Conservation (phyloP, 345 rosid genomes). For the Turritis glabra region DNA sequence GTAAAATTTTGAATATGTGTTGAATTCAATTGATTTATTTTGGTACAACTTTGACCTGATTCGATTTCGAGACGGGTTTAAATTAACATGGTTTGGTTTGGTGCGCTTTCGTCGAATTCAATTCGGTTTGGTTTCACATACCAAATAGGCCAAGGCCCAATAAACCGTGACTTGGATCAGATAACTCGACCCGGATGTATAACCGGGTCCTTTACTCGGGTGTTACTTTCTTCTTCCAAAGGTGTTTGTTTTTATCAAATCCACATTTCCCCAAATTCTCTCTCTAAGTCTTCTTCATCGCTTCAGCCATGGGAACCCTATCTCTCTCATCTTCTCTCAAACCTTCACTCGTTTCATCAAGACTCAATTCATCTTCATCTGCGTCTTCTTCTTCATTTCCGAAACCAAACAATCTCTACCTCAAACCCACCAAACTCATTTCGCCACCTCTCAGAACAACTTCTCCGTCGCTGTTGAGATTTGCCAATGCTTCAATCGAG, state of each 20-base stretch:
- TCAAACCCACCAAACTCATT: slow-evolving; percentile 36
- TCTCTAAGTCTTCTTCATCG: not conserved
- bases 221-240: slow-evolving; percentile 24
- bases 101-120: not conserved
- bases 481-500: slow-evolving; percentile 41
- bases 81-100: not conserved
- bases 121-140: not conserved
- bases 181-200: slow-evolving; percentile 26
- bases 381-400: slow-evolving; percentile 25
- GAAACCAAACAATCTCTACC: slow-evolving; percentile 33
- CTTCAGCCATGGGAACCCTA: slow-evolving; percentile 51
- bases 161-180: too few relatives aligned
- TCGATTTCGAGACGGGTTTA: not conserved
- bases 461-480: slow-evolving; percentile 29
- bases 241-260: slow-evolving; percentile 12
- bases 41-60: not conserved
- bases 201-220: slow-evolving; percentile 17
- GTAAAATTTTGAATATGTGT: not conserved
- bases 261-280: slow-evolving; percentile 22
- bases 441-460: slow-evolving; percentile 39
- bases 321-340: slow-evolving; percentile 48
- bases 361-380: slow-evolving; percentile 34
- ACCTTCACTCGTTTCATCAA: slow-evolving; percentile 40
- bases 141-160: slow-evolving; percentile 1
- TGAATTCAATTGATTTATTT: not conserved